Evolutionary conservation across 495 filamentous ascomycete species (phyloP).

Genomic region (Copromyces sp.): DNA sequence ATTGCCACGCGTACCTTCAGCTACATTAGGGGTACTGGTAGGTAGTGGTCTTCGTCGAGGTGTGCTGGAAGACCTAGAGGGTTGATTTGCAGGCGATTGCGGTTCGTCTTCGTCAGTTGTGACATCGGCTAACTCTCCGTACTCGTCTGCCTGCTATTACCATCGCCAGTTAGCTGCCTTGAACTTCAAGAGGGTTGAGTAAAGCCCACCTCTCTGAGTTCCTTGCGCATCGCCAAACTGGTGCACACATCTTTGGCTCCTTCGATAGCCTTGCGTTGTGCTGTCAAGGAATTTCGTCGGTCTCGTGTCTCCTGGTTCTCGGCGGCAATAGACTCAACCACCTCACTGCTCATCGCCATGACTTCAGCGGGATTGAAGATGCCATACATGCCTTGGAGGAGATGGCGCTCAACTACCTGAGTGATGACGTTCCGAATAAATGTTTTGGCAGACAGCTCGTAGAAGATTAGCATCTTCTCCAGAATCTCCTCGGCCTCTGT

Average conservation of each 20-base stretch:
- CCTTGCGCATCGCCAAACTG: constrained; percentile 31
- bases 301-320: constrained; percentile 31
- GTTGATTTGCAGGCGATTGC: not conserved
- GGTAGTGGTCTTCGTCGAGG: not conserved
- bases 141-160: not conserved
- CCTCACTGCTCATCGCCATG: constrained; percentile 18
- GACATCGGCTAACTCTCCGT: not conserved
- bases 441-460: constrained; percentile 29
- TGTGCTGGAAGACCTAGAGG: not conserved
- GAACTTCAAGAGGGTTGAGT: too few species aligned
- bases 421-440: constrained; percentile 31
- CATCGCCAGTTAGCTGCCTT: not conserved
- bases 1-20: not conserved
- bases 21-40: not conserved
- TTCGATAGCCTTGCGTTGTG: constrained; percentile 29
- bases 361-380: constrained; percentile 29
- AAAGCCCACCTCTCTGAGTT: constrained; percentile 18
- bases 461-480: constrained; percentile 36
- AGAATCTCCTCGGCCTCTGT: constrained; percentile 30
- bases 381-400: constrained; percentile 30
- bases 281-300: constrained; percentile 18
- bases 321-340: constrained; percentile 27
- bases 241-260: constrained; percentile 31
- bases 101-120: not conserved
- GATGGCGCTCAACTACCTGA: constrained; percentile 29